A percentile compares a stretch with the other conserved stretches of the same genome.
These are phyloP conservation scores for Penicillium parvum DNA, from an alignment of 495 filamentous ascomycete species.

Conservation along the genomic window DNA sequence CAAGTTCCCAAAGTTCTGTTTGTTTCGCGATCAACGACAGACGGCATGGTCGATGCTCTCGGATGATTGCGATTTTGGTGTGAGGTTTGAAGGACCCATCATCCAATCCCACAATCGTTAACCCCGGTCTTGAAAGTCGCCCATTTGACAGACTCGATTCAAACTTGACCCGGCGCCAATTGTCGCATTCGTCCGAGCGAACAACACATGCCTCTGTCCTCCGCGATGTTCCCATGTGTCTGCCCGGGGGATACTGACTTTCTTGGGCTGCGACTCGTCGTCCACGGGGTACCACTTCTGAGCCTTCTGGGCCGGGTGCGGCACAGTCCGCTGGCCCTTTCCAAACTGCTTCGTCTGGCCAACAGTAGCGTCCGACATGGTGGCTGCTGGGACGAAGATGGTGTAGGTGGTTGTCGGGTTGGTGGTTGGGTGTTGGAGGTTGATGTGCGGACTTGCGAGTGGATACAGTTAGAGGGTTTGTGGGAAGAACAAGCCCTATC, in stretches of 20 bases:
- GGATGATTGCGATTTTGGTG: slow-evolving; percentile 10
- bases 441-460: slow-evolving; percentile 31
- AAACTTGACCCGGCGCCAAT: slow-evolving; percentile 22
- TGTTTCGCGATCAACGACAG: background rate
- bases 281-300: slow-evolving; percentile 99
- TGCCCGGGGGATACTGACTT: slow-evolving; percentile 59
- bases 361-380: slow-evolving; percentile 60
- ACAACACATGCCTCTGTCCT: slow-evolving; percentile 22
- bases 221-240: slow-evolving; percentile 11
- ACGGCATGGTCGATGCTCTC: slow-evolving; percentile 1
- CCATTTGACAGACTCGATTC: slow-evolving; percentile 6
- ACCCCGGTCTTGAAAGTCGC: slow-evolving; percentile 5
- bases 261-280: slow-evolving; percentile 84
- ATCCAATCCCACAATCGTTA: slow-evolving; percentile 11
- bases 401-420: slow-evolving; percentile 46
- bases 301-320: slow-evolving; percentile 80
- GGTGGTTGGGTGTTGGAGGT: slow-evolving; percentile 48
- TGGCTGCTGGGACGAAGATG: slow-evolving; percentile 48
- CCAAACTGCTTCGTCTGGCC: slow-evolving; percentile 90
- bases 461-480: slow-evolving; percentile 28
- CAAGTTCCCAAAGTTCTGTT: slow-evolving; percentile 7
- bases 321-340: slow-evolving; percentile 90
- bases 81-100: background rate
- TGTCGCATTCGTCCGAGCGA: slow-evolving; percentile 33
- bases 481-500: slow-evolving; percentile 29